phyloP scores from a whole-genome alignment of 768 basidiomycete genomes.

The Rossbeevera mucosa region DNA sequence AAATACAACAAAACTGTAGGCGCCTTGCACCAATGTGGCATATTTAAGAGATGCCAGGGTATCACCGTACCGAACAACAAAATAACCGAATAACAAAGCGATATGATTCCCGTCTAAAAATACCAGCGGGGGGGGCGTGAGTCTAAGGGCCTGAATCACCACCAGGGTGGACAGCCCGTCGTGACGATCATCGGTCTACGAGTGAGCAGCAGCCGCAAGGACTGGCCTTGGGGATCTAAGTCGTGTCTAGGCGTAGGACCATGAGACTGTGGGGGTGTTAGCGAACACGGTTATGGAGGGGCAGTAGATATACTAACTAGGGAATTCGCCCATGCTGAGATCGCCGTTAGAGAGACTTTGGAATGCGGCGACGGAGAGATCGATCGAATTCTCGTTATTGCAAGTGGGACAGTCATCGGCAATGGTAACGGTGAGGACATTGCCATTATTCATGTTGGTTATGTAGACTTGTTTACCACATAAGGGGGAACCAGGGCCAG shows the following conservation, averaged over 20 bases:
- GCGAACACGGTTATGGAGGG: background rate
- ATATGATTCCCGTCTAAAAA: background rate
- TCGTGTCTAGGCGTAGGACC: slow-evolving; percentile 21
- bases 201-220: slow-evolving; percentile 23
- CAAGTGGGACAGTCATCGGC: slow-evolving; percentile 85
- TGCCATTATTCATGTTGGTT: slow-evolving; percentile 51
- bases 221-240: slow-evolving; percentile 14
- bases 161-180: slow-evolving; percentile 38
- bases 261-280: slow-evolving; percentile 24
- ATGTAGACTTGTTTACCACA: slow-evolving; percentile 68
- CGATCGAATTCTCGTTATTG: slow-evolving; percentile 58
- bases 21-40: slow-evolving; percentile 10
- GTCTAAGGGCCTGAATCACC: slow-evolving; percentile 29
- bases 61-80: slow-evolving; percentile 17
- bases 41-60: slow-evolving; percentile 1
- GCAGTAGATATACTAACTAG: slow-evolving; percentile 41
- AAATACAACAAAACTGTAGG: slow-evolving; percentile 1
- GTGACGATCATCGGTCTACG: background rate
- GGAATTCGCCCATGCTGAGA: slow-evolving; percentile 47
- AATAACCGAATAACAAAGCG: background rate
- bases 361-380: slow-evolving; percentile 72
- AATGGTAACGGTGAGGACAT: slow-evolving; percentile 57
- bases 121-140: slow-evolving; percentile 1
- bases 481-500: slow-evolving; percentile 42
- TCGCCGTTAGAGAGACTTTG: slow-evolving; percentile 39